These are phyloP conservation scores for Persicaria tinctoria DNA, from an alignment of 148 eudicot genomes.

Conservation along the genomic window DNA sequence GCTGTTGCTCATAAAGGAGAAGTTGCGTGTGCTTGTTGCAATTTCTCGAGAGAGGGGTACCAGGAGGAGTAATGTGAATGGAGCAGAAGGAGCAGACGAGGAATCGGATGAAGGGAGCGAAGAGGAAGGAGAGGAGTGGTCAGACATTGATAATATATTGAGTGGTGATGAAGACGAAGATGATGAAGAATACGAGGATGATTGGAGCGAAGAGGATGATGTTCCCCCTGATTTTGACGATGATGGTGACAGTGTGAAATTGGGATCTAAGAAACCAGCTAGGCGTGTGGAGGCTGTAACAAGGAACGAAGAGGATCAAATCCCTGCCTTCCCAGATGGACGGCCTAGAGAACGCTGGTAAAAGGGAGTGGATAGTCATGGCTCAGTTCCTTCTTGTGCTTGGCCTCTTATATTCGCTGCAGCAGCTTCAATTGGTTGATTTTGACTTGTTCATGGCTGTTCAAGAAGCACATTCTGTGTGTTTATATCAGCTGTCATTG, in stretches of 20 bases:
- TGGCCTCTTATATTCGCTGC: neutral
- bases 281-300: constrained; percentile 24
- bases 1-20: constrained; percentile 77
- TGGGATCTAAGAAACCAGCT: constrained; percentile 30
- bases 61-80: constrained; percentile 26
- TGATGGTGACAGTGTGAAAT: constrained; percentile 34
- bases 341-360: constrained; percentile 94
- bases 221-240: constrained; percentile 71
- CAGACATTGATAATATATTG: constrained; percentile 55
- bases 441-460: too few species aligned
- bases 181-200: constrained; percentile 39
- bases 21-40: constrained; percentile 75
- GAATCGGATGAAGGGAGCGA: constrained; percentile 23
- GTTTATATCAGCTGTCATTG: neutral
- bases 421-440: neutral
- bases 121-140: constrained; percentile 70
- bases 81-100: constrained; percentile 23
- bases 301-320: constrained; percentile 37
- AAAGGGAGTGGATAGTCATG: constrained; percentile 5
- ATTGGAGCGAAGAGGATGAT: constrained; percentile 72
- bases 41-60: constrained; percentile 45
- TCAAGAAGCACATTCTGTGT: neutral
- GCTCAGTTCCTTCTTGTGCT: neutral
- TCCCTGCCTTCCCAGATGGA: constrained; percentile 80
- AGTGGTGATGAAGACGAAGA: constrained; percentile 38